Base-by-base conservation (phyloP, 495 filamentous ascomycete genomes). In the Trichoderma parareesei region DNA sequence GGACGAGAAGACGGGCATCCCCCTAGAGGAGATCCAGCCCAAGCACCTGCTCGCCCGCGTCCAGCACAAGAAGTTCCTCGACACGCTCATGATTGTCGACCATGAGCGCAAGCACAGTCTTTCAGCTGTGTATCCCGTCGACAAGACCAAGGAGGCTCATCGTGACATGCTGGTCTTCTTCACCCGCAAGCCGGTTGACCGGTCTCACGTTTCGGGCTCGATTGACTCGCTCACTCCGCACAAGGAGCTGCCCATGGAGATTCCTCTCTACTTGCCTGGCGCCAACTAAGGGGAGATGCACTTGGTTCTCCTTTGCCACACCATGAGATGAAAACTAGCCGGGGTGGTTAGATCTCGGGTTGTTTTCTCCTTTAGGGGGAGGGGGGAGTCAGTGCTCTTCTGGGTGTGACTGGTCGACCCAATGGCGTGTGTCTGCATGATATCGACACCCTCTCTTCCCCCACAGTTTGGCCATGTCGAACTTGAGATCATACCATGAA, bases 131-230 rank as follows among this genome's bases (percentile, higher is more conserved):
- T 63, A 48, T n/a, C 61, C 41, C 7, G 27, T 44, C 9, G 61
- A 63, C 42, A 27, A 42, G 18, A 63, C 42, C 13, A 63, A 46
- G 42, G 40, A 43, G 8, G 61, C 61, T 35, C 20, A 37, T 14
- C 38, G 61, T 13, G 61, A 63, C 42, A 63, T 63, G 61, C 61
- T 63, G 5, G 61, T 63, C 1, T 43, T 63, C 42, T 63, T 63
- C 61, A 63, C 61, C 9, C 61, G 61, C 42, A 43, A 46, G 61
- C 61, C 61, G 18, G 42, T 44, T 1, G 61, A 44, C 7, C n/a
- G 43, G 5, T 35, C 18, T n/a, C 61, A 63, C 27, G 43, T 63
- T 3, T 63, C 61, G 9, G 40, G 43, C 6, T 8, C 33, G n/a
- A 44, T 46, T 10, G 61, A 63, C 33, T 44, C 61, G 41, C 42